Evolutionary conservation across 148 eudicot genomes (phyloP), one percentile per base, ranked within the genome.

Genomic region (Fagopyrum tataricum): DNA sequence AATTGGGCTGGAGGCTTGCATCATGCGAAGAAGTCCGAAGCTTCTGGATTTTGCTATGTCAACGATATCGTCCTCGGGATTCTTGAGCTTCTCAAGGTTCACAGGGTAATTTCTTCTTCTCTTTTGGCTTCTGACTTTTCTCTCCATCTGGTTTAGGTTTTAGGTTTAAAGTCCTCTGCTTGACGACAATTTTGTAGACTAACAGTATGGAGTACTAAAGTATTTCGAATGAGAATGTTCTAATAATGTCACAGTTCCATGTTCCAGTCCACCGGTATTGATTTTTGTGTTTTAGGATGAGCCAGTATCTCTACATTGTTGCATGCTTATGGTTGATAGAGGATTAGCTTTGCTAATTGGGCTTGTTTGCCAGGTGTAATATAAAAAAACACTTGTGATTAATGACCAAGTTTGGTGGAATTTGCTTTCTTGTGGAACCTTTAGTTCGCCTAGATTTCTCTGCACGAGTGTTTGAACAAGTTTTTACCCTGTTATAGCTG

Each of bases 1-100:
- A 93, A 93, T 78, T 93, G 98, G 96, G 98, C 98, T 2, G 98
- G 98, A 0, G 98, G 98, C 2, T 75, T 93, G 74, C 96, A 90
- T 52, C 96, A 93, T 71, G 98, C 98, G 0, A 93, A 93, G 85
- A 93, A 90, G 67, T 82, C 88, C 0, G 98, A 93, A 78, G 98
- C 98, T 0, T 90, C 93, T 0, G 98, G 98, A 37, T 92, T 92
- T 83, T 92, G 98, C 58, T 92, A 92, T 78, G 98, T 93, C 5
- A 93, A 93, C 74, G 98, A 93, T 69, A 89, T 90, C 72, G 98
- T 93, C 49, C 82, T 93, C 72, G 97, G 97, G 12, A 90, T 92
- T 76, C 89, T 90, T 24, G 98, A 90, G 84, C 84, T 92, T 12
- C 91, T 93, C 37, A 93, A 93, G 67, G 83, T 77, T 75, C 98